Conservation (phyloP, 2,329 filamentous ascomycete genomes). For the Alternaria sp. region DNA sequence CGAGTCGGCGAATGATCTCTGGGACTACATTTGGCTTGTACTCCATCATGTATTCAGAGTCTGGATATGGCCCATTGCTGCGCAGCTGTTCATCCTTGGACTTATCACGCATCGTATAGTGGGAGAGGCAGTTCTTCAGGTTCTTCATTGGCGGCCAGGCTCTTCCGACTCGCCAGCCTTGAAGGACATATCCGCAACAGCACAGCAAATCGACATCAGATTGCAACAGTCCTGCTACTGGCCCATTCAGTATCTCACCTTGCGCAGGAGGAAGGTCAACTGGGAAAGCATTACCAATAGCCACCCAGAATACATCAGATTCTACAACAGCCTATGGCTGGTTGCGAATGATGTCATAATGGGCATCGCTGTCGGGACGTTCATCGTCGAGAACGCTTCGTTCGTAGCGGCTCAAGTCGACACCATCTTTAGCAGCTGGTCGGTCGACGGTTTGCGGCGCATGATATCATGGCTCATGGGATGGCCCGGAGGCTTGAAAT, state of each 20-base stretch:
- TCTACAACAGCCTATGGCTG: conserved; percentile 98
- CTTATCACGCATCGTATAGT: conserved; percentile 81
- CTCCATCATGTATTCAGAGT: conserved; percentile 75
- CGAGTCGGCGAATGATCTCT: conserved; percentile 87
- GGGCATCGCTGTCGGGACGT: conserved; percentile 93
- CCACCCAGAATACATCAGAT: conserved; percentile 97
- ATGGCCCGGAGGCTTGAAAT: conserved; percentile 85
- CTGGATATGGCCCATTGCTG: conserved; percentile 81
- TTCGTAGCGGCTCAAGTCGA: conserved; percentile 85
- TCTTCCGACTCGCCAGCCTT: conserved; percentile 78
- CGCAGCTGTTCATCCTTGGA: conserved; percentile 74
- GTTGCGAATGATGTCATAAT: conserved; percentile 99
- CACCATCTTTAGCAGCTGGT: conserved; percentile 78
- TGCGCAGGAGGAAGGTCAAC: conserved; percentile 86
- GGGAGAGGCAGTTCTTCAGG: conserved; percentile 77
- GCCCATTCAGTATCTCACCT: conserved; percentile 93
- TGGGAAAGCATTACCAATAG: conserved; percentile 96
- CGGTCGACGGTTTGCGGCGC: conserved; percentile 83
- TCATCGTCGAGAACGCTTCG: conserved; percentile 92
- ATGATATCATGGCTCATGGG: conserved; percentile 97
- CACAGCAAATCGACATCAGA: conserved; percentile 96
- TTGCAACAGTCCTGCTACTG: conserved; percentile 99
- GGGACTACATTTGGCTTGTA: conserved; percentile 74
- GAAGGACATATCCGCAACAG: conserved; percentile 95
- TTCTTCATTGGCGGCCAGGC: conserved; percentile 85